A percentile compares a stretch with the other conserved stretches of the same genome.
Conservation (phyloP, 2,329 filamentous ascomycete species). For the Biscogniauxia mediterranea region DNA sequence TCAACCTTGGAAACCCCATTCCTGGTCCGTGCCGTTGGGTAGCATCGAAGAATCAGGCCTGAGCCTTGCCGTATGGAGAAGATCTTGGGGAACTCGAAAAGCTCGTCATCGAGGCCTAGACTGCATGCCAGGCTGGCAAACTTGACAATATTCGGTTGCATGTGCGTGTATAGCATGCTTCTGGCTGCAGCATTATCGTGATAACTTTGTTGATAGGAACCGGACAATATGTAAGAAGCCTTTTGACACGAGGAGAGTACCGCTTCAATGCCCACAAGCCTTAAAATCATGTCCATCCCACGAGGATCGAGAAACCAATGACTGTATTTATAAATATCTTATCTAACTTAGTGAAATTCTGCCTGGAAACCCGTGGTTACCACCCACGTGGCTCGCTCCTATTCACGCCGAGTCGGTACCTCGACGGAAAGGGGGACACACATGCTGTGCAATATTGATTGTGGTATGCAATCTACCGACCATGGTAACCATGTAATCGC, state of each 20-base stretch:
- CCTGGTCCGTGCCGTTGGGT: conserved; percentile 9
- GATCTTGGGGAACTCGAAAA: neutral
- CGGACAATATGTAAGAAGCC: neutral
- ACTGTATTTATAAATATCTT: neutral
- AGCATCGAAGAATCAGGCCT: conserved; percentile 18
- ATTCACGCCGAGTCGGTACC: neutral
- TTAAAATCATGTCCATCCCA: neutral
- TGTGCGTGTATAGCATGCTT: neutral
- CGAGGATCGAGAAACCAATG: neutral
- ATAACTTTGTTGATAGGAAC: neutral
- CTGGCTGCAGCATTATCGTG: neutral
- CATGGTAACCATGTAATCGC: neutral
- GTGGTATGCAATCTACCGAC: neutral
- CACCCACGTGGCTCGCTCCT: neutral
- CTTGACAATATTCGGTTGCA: neutral
- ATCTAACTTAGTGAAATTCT: neutral
- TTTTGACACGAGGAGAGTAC: neutral
- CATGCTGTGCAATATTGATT: neutral
- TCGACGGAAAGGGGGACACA: neutral
- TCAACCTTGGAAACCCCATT: neutral
- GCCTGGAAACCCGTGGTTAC: neutral
- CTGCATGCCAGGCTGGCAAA: neutral
- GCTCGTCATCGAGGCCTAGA: neutral
- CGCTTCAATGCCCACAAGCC: neutral
- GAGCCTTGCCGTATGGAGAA: neutral